These are phyloP conservation scores for Cardamine resedifolia DNA, from an alignment of 345 rosid genomes.

Conservation along the genomic window DNA sequence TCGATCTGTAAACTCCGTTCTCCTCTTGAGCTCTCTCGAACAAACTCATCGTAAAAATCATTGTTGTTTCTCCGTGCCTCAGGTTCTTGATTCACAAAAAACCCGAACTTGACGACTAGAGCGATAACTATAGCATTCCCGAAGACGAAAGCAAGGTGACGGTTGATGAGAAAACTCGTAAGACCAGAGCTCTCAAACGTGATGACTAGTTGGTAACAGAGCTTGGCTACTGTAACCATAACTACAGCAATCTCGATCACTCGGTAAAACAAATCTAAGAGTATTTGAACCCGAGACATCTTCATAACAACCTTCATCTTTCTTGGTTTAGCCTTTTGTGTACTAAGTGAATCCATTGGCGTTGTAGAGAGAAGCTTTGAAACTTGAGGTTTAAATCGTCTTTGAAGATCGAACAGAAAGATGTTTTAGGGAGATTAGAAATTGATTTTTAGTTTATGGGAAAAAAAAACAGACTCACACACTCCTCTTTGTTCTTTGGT, in stretches of 20 bases:
- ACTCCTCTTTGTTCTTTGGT: slow-evolving; percentile 23
- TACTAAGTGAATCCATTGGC: slow-evolving; percentile 60
- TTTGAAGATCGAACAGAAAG: slow-evolving; percentile 9
- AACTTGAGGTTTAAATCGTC: background rate
- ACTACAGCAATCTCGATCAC: slow-evolving; percentile 54
- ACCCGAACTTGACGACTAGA: slow-evolving; percentile 62
- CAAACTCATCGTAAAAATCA: slow-evolving; percentile 52
- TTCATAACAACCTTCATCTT: slow-evolving; percentile 53
- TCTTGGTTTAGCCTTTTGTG: slow-evolving; percentile 47
- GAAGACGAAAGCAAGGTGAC: slow-evolving; percentile 66
- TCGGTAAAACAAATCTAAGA: slow-evolving; percentile 51
- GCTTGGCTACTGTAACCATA: slow-evolving; percentile 55
- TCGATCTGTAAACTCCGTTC: slow-evolving; percentile 11
- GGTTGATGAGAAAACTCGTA: slow-evolving; percentile 47
- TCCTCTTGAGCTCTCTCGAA: slow-evolving; percentile 44
- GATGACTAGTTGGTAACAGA: slow-evolving; percentile 51
- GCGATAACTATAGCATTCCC: slow-evolving; percentile 71
- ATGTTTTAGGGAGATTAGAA: background rate
- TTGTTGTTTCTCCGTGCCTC: slow-evolving; percentile 28
- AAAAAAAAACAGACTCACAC: slow-evolving; percentile 4
- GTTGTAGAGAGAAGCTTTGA: background rate
- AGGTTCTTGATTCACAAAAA: slow-evolving; percentile 47
- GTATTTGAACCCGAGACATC: slow-evolving; percentile 47
- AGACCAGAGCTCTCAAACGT: slow-evolving; percentile 55
- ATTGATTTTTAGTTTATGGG: background rate